A percentile compares a stretch with the other conserved stretches of the same genome.
These are phyloP conservation scores for Polyporus arcularius DNA, from an alignment of 768 basidiomycete species.

Conservation along the genomic window DNA sequence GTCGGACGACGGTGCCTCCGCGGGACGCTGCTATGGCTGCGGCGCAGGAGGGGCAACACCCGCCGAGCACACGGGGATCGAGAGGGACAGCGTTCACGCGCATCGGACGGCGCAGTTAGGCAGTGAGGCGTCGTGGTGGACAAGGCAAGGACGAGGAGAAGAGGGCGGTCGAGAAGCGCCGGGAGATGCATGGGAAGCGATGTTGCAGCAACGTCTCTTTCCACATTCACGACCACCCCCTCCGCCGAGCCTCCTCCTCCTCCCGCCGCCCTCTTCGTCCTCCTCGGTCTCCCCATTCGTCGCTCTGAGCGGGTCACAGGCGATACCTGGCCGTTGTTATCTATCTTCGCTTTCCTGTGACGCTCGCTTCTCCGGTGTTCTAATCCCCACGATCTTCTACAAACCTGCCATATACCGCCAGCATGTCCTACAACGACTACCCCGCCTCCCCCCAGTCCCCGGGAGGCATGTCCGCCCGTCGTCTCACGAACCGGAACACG, in stretches of 20 bases:
- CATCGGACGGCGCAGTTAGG: background rate
- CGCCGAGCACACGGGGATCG: background rate
- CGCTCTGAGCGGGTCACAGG: conserved; percentile 24
- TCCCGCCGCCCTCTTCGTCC: conserved; percentile 2
- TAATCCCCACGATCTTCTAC: conserved; percentile 11
- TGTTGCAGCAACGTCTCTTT: background rate
- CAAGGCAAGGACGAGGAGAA: background rate
- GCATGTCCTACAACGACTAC: conserved; percentile 32
- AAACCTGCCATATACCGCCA: conserved; percentile 15
- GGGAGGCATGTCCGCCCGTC: conserved; percentile 64
- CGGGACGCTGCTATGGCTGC: background rate
- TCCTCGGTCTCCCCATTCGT: conserved; percentile 10
- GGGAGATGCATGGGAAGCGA: background rate
- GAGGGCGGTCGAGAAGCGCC: background rate
- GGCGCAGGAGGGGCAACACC: background rate
- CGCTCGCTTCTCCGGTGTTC: conserved; percentile 15
- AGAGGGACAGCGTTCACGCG: background rate
- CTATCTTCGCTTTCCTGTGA: conserved; percentile 15
- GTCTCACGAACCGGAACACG: conserved; percentile 89
- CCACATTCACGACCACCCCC: background rate
- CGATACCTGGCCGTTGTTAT: conserved; percentile 17
- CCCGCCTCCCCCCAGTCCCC: conserved; percentile 47
- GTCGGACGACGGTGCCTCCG: background rate
- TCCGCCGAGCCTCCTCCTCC: background rate
- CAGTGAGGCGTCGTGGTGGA: background rate